Evolutionary conservation across 208 protist species (phyloP), one percentile per base, ranked within the genome.

Genomic region (Trichomonas vaginalis): DNA sequence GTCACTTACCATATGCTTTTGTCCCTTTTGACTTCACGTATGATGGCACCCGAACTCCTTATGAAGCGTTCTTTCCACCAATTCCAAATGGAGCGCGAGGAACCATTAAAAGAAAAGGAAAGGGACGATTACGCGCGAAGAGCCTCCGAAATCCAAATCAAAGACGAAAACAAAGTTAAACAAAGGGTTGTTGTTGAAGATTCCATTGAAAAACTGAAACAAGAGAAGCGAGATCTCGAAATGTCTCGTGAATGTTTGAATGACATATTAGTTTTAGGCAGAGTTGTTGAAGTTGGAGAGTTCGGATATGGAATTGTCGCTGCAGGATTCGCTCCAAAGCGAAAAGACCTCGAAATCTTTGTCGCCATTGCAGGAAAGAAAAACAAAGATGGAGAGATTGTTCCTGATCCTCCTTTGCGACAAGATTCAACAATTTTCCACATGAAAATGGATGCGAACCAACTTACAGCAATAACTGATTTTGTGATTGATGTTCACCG

Each of bases 1-100:
- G n/a, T 92, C 17, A 92, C 86, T 21, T 92, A 92, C 37, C 86
- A 92, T 39, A 92, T 92, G 86, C 4, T 92, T 35, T 47, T 92
- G 46, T 92, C 86, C 6, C 15, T 92, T 12, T 49, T 92, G n/a
- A 39, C 45, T 47, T 39, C 86, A 35, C 23, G 37, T 21, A 42
- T 48, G 46, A 92, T 92, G 45, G n/a, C 23, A 4, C 86, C 86
- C 12, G 45, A 92, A 47, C 10, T 39, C 27, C 45, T 92, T 27
- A 92, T 92, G 86, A 48, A 39, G 23, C 6, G 46, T 15, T 92
- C 86, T 9, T 92, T 92, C 45, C 86, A 92, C 45, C 86, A 92
- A 47, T 92, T 92, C 32, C 86, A 92, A 51, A 92, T 92, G 86
- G 86, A 92, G n/a, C 0, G 86, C 6, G 45, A 92, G 37, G 27